Conservation (phyloP, 371 early-diverging fungal species). For the Synchytrium microbalum region DNA sequence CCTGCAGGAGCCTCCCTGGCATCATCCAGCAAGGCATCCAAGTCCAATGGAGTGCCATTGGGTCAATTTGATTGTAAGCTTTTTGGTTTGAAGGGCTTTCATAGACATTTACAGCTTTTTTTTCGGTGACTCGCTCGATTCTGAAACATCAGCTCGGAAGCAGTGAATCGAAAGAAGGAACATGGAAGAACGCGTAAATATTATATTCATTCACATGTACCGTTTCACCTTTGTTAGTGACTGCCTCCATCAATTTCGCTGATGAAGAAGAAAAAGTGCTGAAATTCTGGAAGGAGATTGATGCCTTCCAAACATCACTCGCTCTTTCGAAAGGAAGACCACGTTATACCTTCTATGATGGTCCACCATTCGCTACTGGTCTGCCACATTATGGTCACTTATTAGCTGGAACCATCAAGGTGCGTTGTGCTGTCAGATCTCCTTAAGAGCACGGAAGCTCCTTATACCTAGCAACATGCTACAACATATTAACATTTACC, state of each 20-base stretch:
- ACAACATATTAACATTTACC: too few relatives aligned
- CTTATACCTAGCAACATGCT: too few relatives aligned
- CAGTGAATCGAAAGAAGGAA: too few relatives aligned
- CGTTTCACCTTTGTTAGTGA: not conserved
- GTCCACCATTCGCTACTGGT: constrained; percentile 99
- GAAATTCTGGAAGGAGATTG: constrained; percentile 94
- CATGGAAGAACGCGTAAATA: too few relatives aligned
- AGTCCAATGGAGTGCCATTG: not conserved
- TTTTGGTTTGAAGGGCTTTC: too few relatives aligned
- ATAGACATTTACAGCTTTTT: too few relatives aligned
- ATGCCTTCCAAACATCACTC: constrained; percentile 93
- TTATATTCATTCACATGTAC: not conserved
- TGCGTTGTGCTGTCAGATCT: constrained; percentile 25
- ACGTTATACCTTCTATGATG: constrained; percentile 95
- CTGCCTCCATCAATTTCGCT: constrained; percentile 57
- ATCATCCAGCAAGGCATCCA: not conserved
- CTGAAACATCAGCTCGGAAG: too few relatives aligned
- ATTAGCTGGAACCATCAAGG: constrained; percentile 99
- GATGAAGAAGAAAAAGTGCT: constrained; percentile 95
- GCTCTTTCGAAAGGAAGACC: constrained; percentile 87
- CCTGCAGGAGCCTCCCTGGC: not conserved
- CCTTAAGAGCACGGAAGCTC: too few relatives aligned
- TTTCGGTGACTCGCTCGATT: too few relatives aligned
- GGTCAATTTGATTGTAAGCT: not conserved
- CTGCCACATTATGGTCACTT: constrained; percentile 99